Base-by-base conservation (phyloP, 495 filamentous ascomycete genomes). In the Hamigera avellanea region DNA sequence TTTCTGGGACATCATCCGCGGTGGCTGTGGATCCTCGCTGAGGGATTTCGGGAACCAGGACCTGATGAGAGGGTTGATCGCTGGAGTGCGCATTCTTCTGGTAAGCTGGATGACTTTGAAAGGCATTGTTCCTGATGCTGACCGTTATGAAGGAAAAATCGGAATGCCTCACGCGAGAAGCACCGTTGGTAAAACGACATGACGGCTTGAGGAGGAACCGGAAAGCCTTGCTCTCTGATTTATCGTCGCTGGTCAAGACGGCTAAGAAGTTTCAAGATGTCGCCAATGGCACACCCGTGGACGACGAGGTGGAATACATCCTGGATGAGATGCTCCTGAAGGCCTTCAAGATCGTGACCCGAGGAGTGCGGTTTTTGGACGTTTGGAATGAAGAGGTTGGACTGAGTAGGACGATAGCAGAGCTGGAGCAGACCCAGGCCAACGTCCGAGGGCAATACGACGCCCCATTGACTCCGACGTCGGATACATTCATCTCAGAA, bases 271-370 rank as follows among this genome's bases (percentile, higher is more conserved):
- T 94, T 47, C 82, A 88, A 51, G 81, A 81, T 39, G 66, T 75
- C 32, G 66, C 67, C 33, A 61, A 54, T 26, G 59, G 61, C 2
- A 50, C 62, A 9, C 55, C 71, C 8, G 54, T 60, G 23, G 66
- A 74, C 14, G 66, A 78, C 2, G 73, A 79, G 19, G 64, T 84
- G 21, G 85, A 89, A 45, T 73, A 77, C 42, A 70, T 88, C 19
- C 67, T 93, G 34, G 89, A 95, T 53, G 86, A 93, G 53, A 83
- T 96, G 75, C 78, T 95, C 8, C 60, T 93, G 33, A 88, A 87
- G 52, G 87, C 86, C 0, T 96, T 93, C 64, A 89, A 83, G 48
- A 85, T 95, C 39, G 83, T 93, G n/a, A 86, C 78, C 37, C 81
- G 87, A 39, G 85, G 83, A 25, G 86, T 95, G 35, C 72, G 78